Percentiles rank a stretch among this genome's conserved stretches.
These are phyloP conservation scores for Conoideocrella luteorostrata DNA, from an alignment of 2,329 filamentous ascomycete species.

Conservation along the genomic window DNA sequence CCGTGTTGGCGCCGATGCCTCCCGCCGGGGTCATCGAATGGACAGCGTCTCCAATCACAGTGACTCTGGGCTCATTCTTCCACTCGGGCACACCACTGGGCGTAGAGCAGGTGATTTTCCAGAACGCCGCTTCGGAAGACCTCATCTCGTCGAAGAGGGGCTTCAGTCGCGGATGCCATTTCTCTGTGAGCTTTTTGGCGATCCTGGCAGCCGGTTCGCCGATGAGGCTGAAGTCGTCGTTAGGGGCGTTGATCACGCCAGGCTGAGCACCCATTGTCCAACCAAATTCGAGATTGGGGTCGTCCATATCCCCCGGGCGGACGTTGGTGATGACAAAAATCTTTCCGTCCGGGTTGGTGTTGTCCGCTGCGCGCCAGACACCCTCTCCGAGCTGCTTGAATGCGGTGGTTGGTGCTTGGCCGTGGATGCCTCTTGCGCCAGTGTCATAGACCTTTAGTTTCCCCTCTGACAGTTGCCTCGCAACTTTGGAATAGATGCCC, in stretches of 20 bases:
- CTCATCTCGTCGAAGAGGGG: conserved; percentile 54
- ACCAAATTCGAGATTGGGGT: conserved; percentile 50
- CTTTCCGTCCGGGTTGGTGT: conserved; percentile 35
- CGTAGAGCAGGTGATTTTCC: conserved; percentile 59
- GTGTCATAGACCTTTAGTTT: conserved; percentile 57
- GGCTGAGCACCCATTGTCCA: conserved; percentile 58
- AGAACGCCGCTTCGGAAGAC: conserved; percentile 53
- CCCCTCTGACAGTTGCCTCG: conserved; percentile 51
- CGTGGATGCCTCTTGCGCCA: conserved; percentile 58
- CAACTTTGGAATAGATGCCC: conserved; percentile 54
- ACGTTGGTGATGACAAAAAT: conserved; percentile 59
- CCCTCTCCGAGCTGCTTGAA: conserved; percentile 59
- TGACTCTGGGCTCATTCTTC: conserved; percentile 51
- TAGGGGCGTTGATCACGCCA: conserved; percentile 50
- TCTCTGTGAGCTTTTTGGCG: conserved; percentile 44
- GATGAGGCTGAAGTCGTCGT: conserved; percentile 53
- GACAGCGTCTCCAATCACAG: conserved; percentile 51
- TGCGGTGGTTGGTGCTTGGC: conserved; percentile 54
- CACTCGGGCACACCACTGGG: conserved; percentile 55
- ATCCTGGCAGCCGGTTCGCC: conserved; percentile 51
- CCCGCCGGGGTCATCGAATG: conserved; percentile 54
- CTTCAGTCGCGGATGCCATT: conserved; percentile 51
- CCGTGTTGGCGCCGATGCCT: conserved; percentile 52
- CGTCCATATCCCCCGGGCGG: conserved; percentile 51
- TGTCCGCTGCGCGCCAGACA: conserved; percentile 50